phyloP scores from a whole-genome alignment of 2,329 filamentous ascomycete species.

The Cercospora sojina region DNA sequence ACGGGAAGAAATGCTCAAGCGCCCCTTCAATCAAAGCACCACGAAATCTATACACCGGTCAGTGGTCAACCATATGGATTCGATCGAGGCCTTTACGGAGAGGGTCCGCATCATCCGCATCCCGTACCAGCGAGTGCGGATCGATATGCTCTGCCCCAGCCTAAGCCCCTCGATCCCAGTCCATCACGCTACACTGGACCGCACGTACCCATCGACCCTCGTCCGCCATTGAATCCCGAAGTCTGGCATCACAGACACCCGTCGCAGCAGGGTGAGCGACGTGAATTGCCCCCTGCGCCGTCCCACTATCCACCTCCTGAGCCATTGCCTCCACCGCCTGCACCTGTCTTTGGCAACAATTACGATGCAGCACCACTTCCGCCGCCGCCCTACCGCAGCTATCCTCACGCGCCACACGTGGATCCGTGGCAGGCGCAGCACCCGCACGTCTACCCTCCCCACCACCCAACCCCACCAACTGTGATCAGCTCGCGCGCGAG shows the following conservation, averaged over 20 bases:
- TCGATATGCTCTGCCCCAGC: constrained; percentile 11
- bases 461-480: constrained; percentile 12
- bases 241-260: constrained; percentile 14
- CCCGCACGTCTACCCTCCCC: constrained; percentile 18
- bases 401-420: constrained; percentile 16
- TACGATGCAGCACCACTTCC: constrained; percentile 22
- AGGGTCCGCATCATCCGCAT: not conserved
- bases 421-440: not conserved
- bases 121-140: constrained; percentile 7
- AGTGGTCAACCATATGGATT: constrained; percentile 16
- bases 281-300: not conserved
- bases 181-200: constrained; percentile 14
- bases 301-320: constrained; percentile 8
- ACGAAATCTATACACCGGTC: constrained; percentile 10
- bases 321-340: constrained; percentile 14
- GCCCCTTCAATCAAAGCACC: constrained; percentile 22
- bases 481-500: constrained; percentile 28
- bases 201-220: constrained; percentile 16
- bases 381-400: constrained; percentile 14
- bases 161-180: constrained; percentile 5
- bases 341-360: constrained; percentile 20
- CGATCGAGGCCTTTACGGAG: constrained; percentile 22
- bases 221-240: constrained; percentile 21
- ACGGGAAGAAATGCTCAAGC: constrained; percentile 18
- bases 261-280: constrained; percentile 1